Conservation (phyloP, 2,329 filamentous ascomycete genomes). For the Trichoderma pleuroti region DNA sequence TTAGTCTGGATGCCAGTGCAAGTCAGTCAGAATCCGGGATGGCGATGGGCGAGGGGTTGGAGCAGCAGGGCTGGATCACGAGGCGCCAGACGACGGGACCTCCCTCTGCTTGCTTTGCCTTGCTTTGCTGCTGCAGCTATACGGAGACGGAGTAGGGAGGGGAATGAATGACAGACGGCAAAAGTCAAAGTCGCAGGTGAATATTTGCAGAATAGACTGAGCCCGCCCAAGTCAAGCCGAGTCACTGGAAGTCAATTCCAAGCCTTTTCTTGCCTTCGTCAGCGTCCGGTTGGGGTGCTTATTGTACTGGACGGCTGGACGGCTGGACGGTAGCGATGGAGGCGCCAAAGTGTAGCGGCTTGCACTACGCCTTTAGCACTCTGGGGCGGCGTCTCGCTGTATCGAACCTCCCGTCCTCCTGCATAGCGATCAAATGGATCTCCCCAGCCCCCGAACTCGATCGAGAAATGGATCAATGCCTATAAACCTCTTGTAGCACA, state of each 20-base stretch:
- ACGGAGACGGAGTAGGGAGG: neutral
- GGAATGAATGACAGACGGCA: neutral
- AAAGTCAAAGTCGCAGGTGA: neutral
- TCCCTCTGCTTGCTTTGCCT: conserved; percentile 12
- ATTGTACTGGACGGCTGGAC: neutral
- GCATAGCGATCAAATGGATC: neutral
- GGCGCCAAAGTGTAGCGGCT: conserved; percentile 5
- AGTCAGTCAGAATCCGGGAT: conserved; percentile 4
- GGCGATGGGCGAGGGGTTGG: conserved; percentile 12
- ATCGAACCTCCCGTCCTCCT: neutral
- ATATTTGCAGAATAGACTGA: neutral
- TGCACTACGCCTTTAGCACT: neutral
- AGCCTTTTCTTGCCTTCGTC: conserved; percentile 3
- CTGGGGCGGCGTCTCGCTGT: neutral
- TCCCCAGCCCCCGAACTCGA: neutral
- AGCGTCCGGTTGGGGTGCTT: conserved; percentile 5
- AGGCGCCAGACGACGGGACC: conserved; percentile 18
- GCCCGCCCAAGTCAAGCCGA: neutral
- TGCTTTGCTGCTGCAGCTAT: neutral
- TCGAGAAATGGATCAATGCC: neutral
- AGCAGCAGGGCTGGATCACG: conserved; percentile 19
- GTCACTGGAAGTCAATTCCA: too few relatives aligned
- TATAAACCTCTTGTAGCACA: neutral
- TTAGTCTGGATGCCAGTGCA: neutral
- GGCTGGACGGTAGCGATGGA: neutral